These are phyloP conservation scores for Sphaerulina musiva DNA, from an alignment of 2,329 filamentous ascomycete genomes.

Conservation along the genomic window DNA sequence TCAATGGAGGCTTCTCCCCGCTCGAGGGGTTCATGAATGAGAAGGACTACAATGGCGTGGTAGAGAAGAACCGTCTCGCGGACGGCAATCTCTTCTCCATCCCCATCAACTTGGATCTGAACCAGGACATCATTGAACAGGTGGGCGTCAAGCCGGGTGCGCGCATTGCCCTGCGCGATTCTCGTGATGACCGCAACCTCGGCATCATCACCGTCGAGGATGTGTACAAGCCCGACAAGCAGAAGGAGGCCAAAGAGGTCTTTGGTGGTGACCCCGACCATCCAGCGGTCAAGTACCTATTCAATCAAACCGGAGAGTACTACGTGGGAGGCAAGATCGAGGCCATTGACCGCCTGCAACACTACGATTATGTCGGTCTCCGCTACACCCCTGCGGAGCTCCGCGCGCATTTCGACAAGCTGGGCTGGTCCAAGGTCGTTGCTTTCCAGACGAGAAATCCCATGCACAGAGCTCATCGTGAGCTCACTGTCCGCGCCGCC, in stretches of 20 bases:
- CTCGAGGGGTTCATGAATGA: conserved; percentile 98
- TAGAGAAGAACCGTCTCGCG: conserved; percentile 76
- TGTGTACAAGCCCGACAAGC: conserved; percentile 89
- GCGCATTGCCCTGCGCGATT: conserved; percentile 83
- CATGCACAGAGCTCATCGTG: conserved; percentile 97
- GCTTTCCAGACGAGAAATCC: conserved; percentile 99
- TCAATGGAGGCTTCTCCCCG: conserved; percentile 96
- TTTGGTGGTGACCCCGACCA: conserved; percentile 86
- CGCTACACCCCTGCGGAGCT: conserved; percentile 94
- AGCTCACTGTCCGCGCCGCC: conserved; percentile 93
- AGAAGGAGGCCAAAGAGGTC: conserved; percentile 84
- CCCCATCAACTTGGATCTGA: conserved; percentile 88
- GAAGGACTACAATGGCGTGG: conserved; percentile 92
- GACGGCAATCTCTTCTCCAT: conserved; percentile 92
- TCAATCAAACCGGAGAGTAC: conserved; percentile 71
- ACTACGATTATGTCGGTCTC: conserved; percentile 97
- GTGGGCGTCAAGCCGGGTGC: conserved; percentile 70
- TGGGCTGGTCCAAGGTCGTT: conserved; percentile 94
- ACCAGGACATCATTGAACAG: conserved; percentile 65
- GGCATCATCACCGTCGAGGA: conserved; percentile 95
- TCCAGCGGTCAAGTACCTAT: conserved; percentile 85
- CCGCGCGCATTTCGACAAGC: conserved; percentile 96
- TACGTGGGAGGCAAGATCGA: conserved; percentile 96
- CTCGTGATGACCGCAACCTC: conserved; percentile 91
- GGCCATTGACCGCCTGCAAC: conserved; percentile 87